Conservation (phyloP, 2,329 filamentous ascomycete genomes). For the Amphichorda felina region DNA sequence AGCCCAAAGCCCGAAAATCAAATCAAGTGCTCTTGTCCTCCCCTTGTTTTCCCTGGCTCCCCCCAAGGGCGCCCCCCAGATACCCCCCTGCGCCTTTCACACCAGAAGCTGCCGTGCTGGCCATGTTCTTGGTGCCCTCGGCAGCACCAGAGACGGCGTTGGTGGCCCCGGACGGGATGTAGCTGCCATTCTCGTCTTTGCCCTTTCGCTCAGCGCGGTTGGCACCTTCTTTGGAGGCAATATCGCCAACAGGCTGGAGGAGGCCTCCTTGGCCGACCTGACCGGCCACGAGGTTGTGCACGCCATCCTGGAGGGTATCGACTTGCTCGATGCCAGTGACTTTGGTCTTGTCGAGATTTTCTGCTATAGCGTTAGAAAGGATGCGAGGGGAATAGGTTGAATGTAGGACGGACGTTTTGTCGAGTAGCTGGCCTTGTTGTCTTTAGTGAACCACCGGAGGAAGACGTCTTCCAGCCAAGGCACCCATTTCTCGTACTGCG, state of each 20-base stretch:
- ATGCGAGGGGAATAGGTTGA: neutral
- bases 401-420: conserved; percentile 44
- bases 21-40: neutral
- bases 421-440: conserved; percentile 65
- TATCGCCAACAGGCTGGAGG: conserved; percentile 50
- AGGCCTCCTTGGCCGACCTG: conserved; percentile 60
- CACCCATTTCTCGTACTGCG: conserved; percentile 64
- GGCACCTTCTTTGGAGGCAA: conserved; percentile 50
- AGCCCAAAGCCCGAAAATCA: neutral
- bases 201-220: conserved; percentile 54
- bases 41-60: neutral
- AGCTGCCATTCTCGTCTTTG: conserved; percentile 46
- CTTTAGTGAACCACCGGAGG: conserved; percentile 60
- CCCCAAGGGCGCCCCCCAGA: conserved; percentile 16
- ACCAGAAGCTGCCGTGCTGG: conserved; percentile 11
- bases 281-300: conserved; percentile 47
- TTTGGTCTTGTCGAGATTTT: conserved; percentile 57
- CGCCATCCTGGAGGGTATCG: conserved; percentile 56
- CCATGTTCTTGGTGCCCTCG: conserved; percentile 19
- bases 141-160: conserved; percentile 13
- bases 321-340: conserved; percentile 55
- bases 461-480: conserved; percentile 68
- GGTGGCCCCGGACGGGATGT: conserved; percentile 21
- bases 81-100: conserved; percentile 15
- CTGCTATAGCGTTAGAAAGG: conserved; percentile 22